A percentile compares a stretch with the other conserved stretches of the same genome.
These are phyloP conservation scores for Musa beccarii DNA, from an alignment of 176 grass and related monocot species.

Conservation along the genomic window DNA sequence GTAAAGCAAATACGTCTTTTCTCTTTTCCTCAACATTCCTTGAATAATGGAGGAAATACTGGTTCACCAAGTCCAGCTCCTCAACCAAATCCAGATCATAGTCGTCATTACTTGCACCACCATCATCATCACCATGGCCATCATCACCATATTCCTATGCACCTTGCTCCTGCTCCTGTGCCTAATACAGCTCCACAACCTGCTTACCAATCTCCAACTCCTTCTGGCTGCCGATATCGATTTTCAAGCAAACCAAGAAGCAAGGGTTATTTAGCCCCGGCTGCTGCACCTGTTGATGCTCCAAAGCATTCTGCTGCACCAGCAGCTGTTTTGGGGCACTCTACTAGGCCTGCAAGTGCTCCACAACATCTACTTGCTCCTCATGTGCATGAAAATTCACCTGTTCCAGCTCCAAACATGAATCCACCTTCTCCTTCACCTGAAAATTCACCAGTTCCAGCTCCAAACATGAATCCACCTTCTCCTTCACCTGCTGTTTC, in stretches of 20 bases:
- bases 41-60: conserved; percentile 29
- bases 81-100: conserved; percentile 24
- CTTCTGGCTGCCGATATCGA: conserved; percentile 34
- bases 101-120: conserved; percentile 33
- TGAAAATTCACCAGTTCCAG: conserved; percentile 28
- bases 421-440: conserved; percentile 24
- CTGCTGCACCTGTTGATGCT: conserved; percentile 18
- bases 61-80: conserved; percentile 49
- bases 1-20: conserved; percentile 83
- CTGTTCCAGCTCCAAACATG: conserved; percentile 22
- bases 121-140: conserved; percentile 3
- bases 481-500: conserved; percentile 32
- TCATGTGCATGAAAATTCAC: conserved; percentile 23
- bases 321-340: conserved; percentile 18
- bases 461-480: conserved; percentile 11
- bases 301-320: conserved; percentile 35
- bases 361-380: conserved; percentile 22
- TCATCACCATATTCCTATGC: conserved; percentile 24
- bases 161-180: conserved; percentile 36
- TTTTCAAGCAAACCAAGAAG: conserved; percentile 18
- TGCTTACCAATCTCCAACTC: conserved; percentile 7
- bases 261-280: background rate
- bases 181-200: conserved; percentile 17
- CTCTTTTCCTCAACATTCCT: conserved; percentile 68
- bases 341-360: conserved; percentile 12